Evolutionary conservation across 805 yeast species (phyloP).

Genomic region (Yamadazyma sp.): DNA sequence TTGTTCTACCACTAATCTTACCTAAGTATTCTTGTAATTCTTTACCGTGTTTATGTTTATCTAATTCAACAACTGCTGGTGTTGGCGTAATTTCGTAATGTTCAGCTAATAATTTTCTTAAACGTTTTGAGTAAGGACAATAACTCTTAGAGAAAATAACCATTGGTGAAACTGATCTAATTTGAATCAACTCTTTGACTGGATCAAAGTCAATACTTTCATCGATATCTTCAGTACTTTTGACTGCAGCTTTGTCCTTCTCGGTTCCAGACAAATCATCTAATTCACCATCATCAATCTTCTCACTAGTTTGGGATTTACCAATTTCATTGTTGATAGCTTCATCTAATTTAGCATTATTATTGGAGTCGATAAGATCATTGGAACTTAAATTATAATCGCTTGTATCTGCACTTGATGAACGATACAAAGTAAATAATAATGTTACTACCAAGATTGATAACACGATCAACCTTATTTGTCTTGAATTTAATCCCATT

Average conservation of each 20-base stretch:
- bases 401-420: constrained; percentile 1
- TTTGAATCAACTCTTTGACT: constrained; percentile 45
- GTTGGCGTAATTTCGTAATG: constrained; percentile 71
- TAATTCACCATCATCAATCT: neutral
- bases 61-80: constrained; percentile 77
- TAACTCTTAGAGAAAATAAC: constrained; percentile 52
- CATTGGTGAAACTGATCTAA: constrained; percentile 62
- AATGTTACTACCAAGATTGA: constrained; percentile 8
- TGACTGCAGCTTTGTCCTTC: too few relatives aligned
- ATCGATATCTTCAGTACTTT: constrained; percentile 10
- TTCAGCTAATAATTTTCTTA: constrained; percentile 62
- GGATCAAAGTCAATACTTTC: constrained; percentile 27
- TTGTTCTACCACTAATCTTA: constrained; percentile 66
- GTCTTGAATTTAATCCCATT: too few relatives aligned
- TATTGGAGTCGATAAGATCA: constrained; percentile 28
- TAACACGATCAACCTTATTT: constrained; percentile 10
- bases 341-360: constrained; percentile 36
- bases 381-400: constrained; percentile 11
- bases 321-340: constrained; percentile 38
- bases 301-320: constrained; percentile 12
- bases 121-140: constrained; percentile 75
- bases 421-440: constrained; percentile 7
- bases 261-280: too few relatives aligned
- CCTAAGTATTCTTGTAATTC: constrained; percentile 73
- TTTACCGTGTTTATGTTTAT: constrained; percentile 70